Conservation (phyloP, 2,329 filamentous ascomycete genomes). For the Pseudofabraea citricarpa region DNA sequence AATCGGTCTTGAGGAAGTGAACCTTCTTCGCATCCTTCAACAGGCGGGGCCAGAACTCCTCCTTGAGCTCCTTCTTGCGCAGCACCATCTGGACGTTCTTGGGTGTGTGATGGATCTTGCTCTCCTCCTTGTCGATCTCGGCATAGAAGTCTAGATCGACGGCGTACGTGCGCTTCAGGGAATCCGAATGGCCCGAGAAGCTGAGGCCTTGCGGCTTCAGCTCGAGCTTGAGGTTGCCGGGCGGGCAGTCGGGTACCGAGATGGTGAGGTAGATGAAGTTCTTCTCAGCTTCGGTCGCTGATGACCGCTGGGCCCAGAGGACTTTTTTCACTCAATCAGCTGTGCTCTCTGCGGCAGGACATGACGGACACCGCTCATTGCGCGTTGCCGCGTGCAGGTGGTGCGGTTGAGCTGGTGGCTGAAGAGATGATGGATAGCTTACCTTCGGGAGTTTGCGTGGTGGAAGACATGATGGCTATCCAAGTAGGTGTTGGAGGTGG, state of each 20-base stretch:
- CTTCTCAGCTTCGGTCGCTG: constrained; percentile 69
- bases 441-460: constrained; percentile 7
- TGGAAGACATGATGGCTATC: constrained; percentile 4
- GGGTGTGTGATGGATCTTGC: constrained; percentile 81
- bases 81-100: constrained; percentile 88
- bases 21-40: constrained; percentile 86
- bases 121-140: constrained; percentile 82
- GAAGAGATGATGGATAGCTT: constrained; percentile 1
- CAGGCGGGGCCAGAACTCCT: constrained; percentile 93
- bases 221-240: constrained; percentile 73
- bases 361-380: too few species aligned
- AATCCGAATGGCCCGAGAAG: constrained; percentile 79
- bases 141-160: constrained; percentile 83
- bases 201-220: constrained; percentile 71
- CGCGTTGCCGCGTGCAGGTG: too few species aligned
- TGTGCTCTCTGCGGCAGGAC: too few species aligned
- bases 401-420: background rate
- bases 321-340: too few species aligned
- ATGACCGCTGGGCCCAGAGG: constrained; percentile 97
- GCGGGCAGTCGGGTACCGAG: constrained; percentile 77
- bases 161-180: constrained; percentile 82
- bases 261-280: constrained; percentile 96
- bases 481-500: background rate
- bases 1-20: constrained; percentile 97
- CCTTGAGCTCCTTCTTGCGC: constrained; percentile 93